These are phyloP conservation scores for Gyrodon lividus DNA, from an alignment of 768 basidiomycete genomes.

Conservation along the genomic window DNA sequence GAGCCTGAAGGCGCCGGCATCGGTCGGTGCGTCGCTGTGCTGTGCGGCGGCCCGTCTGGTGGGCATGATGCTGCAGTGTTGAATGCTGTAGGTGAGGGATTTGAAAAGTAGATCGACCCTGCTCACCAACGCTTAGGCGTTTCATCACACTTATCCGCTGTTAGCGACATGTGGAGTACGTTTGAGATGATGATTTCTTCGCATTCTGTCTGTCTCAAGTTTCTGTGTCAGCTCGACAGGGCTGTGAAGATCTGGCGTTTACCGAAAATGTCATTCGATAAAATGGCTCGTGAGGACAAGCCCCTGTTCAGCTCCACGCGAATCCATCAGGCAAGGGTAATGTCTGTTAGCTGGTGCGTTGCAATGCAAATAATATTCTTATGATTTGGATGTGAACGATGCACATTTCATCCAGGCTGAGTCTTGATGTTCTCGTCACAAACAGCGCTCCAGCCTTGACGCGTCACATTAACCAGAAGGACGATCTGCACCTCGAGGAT, in stretches of 20 bases:
- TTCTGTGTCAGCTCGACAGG: slow-evolving; percentile 57
- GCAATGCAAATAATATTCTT: not conserved
- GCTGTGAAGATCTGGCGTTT: slow-evolving; percentile 75
- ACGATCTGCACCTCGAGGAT: slow-evolving; percentile 35
- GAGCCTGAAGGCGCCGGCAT: slow-evolving; percentile 60
- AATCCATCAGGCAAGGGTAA: slow-evolving; percentile 63
- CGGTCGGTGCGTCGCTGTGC: slow-evolving; percentile 58
- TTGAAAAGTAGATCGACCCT: not conserved
- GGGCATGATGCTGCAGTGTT: slow-evolving; percentile 72
- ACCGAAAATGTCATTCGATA: slow-evolving; percentile 36
- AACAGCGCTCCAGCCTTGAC: slow-evolving; percentile 55
- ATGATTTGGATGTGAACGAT: not conserved
- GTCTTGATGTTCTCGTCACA: slow-evolving; percentile 51
- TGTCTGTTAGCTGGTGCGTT: slow-evolving; percentile 61
- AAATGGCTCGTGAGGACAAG: slow-evolving; percentile 64
- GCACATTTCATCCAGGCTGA: slow-evolving; percentile 43
- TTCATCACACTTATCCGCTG: slow-evolving; percentile 61
- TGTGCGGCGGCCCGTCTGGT: slow-evolving; percentile 70
- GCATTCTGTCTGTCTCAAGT: slow-evolving; percentile 1
- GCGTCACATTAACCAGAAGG: slow-evolving; percentile 26
- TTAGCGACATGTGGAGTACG: slow-evolving; percentile 79
- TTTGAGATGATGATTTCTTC: slow-evolving; percentile 1
- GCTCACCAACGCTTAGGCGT: slow-evolving; percentile 45
- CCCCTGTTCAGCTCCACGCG: slow-evolving; percentile 69
- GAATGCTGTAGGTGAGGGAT: slow-evolving; percentile 47